Conservation (phyloP, 306 rosid genomes). For the Rosa chinensis region DNA sequence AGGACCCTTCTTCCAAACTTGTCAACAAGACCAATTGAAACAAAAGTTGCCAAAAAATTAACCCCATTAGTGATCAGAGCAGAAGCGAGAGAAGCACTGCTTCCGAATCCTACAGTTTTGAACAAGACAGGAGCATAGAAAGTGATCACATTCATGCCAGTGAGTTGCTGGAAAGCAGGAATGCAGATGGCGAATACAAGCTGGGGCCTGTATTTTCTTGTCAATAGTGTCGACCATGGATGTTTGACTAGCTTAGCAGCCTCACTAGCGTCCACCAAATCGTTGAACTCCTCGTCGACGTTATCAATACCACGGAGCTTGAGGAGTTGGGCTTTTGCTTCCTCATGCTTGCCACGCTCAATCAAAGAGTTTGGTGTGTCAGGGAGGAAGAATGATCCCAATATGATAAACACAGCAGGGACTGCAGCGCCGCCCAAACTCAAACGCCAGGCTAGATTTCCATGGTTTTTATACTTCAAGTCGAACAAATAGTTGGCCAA, state of each 20-base stretch:
- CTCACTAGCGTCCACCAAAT: conserved; percentile 58
- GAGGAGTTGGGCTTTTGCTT: conserved; percentile 46
- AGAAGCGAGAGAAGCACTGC: conserved; percentile 60
- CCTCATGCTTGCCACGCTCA: conserved; percentile 42
- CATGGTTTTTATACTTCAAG: conserved; percentile 5
- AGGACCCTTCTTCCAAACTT: conserved; percentile 66
- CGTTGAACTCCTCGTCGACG: conserved; percentile 60
- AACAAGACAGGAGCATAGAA: conserved; percentile 81
- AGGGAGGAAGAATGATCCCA: conserved; percentile 58
- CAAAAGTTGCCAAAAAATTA: conserved; percentile 45
- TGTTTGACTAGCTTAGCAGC: conserved; percentile 42
- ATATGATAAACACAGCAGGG: conserved; percentile 58
- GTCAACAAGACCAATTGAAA: conserved; percentile 54
- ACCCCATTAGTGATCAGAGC: conserved; percentile 56
- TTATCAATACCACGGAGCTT: conserved; percentile 45
- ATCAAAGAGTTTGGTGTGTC: conserved; percentile 79
- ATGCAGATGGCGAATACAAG: conserved; percentile 55
- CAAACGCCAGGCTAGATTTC: conserved; percentile 77
- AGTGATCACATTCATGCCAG: conserved; percentile 75
- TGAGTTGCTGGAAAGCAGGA: conserved; percentile 81
- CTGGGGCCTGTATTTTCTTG: conserved; percentile 72
- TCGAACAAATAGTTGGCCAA: conserved; percentile 58
- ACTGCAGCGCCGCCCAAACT: conserved; percentile 75
- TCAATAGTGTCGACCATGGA: conserved; percentile 53
- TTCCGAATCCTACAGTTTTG: conserved; percentile 74